Base-by-base conservation (phyloP, 2,329 filamentous ascomycete genomes). In the Thyridium curvatum region DNA sequence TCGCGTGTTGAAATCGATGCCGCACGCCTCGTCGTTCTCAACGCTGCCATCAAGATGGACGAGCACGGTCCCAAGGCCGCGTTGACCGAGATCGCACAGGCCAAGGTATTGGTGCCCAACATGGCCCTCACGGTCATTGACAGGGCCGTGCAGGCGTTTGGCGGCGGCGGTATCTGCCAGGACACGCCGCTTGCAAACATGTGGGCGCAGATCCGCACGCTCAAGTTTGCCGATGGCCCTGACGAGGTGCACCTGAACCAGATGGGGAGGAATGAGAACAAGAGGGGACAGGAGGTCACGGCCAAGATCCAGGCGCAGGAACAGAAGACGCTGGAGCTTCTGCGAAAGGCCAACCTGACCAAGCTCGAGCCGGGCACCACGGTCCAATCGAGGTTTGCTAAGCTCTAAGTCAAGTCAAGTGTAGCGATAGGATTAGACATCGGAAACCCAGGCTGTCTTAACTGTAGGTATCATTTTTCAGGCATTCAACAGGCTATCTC, bases 21-120 rank as follows among this genome's bases (percentile, higher is more conserved):
- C 1, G 87, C 91, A 0, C 85, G 93, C 29, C 77, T 98, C 10
- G 66, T 93, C 31, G 93, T 97, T 8, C 79, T 96, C 47, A 96
- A 97, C 64, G 93, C 93, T 2, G 93, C 93, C 44, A 84, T 94
- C 62, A 88, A 87, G 67, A 97, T 98, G 69, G 93, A 98, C 65
- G 77, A 86, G 50, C 77, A 82, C 15, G 84, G 91, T 50, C 86
- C 93, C 51, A 97, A 97, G 71, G 79, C 81, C 48, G 88, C 91
- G 0, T 77, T 96, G 44, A 88, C 84, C 61, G 88, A 97, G 62
- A 98, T 98, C 50, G 91, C 90, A 18, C 79, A 96, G 66, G 91
- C 93, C 48, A 98, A 98, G 73, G 83, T 97, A 1, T 77, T 95
- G 14, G 84, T 94, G 8, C 93, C 93, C 0, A 74, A 80, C 55